These are phyloP conservation scores for Pseudopithomyces chartarum DNA, from an alignment of 2,329 filamentous ascomycete species.

Conservation along the genomic window DNA sequence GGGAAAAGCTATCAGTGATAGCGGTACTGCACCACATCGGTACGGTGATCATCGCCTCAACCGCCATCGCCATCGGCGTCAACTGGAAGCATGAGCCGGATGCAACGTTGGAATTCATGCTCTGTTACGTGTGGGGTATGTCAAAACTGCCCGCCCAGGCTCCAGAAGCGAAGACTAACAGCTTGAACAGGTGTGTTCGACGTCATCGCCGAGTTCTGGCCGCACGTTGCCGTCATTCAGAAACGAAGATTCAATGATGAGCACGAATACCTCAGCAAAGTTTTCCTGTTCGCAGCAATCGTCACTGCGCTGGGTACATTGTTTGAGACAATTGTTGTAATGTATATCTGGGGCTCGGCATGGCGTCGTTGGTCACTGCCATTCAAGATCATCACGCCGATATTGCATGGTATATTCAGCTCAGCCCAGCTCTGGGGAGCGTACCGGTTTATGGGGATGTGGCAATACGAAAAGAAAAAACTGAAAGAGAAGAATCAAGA, in stretches of 20 bases:
- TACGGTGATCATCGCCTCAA: not conserved
- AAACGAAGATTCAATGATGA: conserved; percentile 48
- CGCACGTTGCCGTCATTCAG: conserved; percentile 53
- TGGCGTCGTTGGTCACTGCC: conserved; percentile 50
- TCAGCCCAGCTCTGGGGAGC: conserved; percentile 51
- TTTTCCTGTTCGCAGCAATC: conserved; percentile 46
- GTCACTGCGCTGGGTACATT: conserved; percentile 47
- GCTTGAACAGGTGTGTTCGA: conserved; percentile 49
- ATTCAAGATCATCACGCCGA: conserved; percentile 51
- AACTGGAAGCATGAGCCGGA: not conserved
- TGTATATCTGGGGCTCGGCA: conserved; percentile 51
- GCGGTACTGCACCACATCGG: too few species aligned
- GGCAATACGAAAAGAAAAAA: conserved; percentile 25
- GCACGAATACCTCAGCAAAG: conserved; percentile 46
- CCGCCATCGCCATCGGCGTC: not conserved
- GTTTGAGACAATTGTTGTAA: conserved; percentile 50
- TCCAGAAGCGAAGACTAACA: too few species aligned
- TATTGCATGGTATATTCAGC: conserved; percentile 50
- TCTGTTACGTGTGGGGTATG: conserved; percentile 47
- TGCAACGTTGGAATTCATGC: conserved; percentile 37
- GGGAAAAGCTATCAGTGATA: too few species aligned
- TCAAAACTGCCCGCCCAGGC: not conserved
- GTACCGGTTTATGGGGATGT: conserved; percentile 50
- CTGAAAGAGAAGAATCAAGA: conserved; percentile 1
- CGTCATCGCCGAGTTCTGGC: conserved; percentile 53